Conservation (phyloP, 805 yeast genomes). For the Schizosaccharomyces cryophilus region DNA sequence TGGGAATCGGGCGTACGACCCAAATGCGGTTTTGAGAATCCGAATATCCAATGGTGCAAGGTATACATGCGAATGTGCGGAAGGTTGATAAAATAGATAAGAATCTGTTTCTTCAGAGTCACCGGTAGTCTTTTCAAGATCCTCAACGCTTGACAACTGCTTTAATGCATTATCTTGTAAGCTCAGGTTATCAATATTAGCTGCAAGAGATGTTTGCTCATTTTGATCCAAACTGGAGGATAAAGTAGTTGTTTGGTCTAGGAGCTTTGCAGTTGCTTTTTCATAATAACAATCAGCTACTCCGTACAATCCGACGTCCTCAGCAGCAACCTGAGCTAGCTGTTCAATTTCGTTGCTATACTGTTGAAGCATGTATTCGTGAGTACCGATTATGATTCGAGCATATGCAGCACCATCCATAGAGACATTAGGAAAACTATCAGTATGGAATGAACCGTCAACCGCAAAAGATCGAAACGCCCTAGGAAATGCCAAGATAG, state of each 20-base stretch:
- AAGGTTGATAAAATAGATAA: conserved; percentile 41
- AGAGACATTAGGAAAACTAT: not conserved
- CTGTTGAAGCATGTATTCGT: conserved; percentile 27
- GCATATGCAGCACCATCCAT: conserved; percentile 18
- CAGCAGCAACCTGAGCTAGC: conserved; percentile 26
- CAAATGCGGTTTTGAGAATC: conserved; percentile 38
- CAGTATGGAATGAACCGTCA: not conserved
- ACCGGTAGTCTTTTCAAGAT: not conserved
- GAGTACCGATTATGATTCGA: conserved; percentile 45
- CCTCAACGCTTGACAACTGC: not conserved
- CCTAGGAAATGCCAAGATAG: not conserved
- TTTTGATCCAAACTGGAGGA: not conserved
- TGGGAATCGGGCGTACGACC: conserved; percentile 45
- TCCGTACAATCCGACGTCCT: conserved; percentile 34
- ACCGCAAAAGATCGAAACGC: not conserved
- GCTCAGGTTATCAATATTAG: not conserved
- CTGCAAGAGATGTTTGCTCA: not conserved
- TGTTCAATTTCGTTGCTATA: conserved; percentile 34
- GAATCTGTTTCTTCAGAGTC: not conserved
- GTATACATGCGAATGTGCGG: conserved; percentile 41
- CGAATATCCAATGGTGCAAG: conserved; percentile 61
- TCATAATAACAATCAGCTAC: conserved; percentile 32
- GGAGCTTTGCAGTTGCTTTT: conserved; percentile 32
- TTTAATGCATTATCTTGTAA: not conserved
- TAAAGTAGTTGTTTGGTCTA: conserved; percentile 12